A percentile compares a stretch with the other conserved stretches of the same genome.
Evolutionary conservation across 1,284 basidiomycete genomes (phyloP).

Genomic region (Cryptococcus deneoformans): DNA sequence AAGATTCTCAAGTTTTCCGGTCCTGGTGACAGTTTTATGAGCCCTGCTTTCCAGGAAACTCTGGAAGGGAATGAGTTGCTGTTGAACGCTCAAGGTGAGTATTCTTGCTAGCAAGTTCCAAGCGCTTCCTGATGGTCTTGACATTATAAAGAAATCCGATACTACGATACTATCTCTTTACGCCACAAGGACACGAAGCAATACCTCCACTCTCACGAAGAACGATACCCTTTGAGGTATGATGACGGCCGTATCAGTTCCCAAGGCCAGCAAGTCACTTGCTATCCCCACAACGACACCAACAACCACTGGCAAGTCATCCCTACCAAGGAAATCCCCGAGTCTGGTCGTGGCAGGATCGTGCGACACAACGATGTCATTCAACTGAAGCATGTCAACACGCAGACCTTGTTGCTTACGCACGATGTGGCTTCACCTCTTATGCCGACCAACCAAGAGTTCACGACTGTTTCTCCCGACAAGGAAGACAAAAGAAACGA

Average conservation of each 20-base stretch:
- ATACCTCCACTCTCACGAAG: conserved; percentile 88
- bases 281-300: conserved; percentile 65
- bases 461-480: conserved; percentile 81
- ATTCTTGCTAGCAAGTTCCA: not conserved
- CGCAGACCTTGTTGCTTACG: conserved; percentile 78
- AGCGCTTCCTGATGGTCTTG: not conserved
- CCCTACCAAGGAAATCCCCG: conserved; percentile 86
- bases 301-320: conserved; percentile 98
- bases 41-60: conserved; percentile 96
- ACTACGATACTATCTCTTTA: conserved; percentile 83
- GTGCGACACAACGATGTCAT: conserved; percentile 86
- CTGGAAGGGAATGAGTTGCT: conserved; percentile 88
- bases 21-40: conserved; percentile 96
- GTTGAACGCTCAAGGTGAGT: conserved; percentile 77
- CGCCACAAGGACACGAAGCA: conserved; percentile 91
- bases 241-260: conserved; percentile 95
- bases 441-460: conserved; percentile 98
- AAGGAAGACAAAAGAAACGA: conserved; percentile 69
- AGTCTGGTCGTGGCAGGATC: conserved; percentile 80
- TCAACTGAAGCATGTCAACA: conserved; percentile 84
- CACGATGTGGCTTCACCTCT: conserved; percentile 98
- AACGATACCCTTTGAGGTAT: conserved; percentile 86
- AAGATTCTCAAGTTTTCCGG: conserved; percentile 85
- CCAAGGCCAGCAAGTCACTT: conserved; percentile 99
- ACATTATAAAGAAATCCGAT: conserved; percentile 73